Percentiles rank a stretch among this genome's conserved stretches.
Evolutionary conservation across 768 basidiomycete species (phyloP).

Genomic region (Tremella fuciformis): DNA sequence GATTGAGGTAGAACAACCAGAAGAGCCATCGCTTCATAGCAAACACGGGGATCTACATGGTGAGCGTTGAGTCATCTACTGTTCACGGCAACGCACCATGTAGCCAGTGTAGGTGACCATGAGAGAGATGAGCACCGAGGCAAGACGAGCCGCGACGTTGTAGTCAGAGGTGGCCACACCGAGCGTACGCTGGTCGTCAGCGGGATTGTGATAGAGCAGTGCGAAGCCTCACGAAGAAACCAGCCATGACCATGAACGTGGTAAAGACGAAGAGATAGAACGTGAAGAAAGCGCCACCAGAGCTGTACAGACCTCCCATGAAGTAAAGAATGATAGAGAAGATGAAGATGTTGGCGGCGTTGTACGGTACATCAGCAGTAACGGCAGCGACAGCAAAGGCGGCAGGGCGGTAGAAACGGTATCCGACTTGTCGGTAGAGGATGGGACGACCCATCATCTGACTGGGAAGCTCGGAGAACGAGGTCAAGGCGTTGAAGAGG

Average conservation of each 20-base stretch:
- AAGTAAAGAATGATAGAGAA: slow-evolving; percentile 51
- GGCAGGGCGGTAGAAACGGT: slow-evolving; percentile 54
- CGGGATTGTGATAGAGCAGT: slow-evolving; percentile 10
- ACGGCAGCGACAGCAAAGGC: slow-evolving; percentile 51
- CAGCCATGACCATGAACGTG: slow-evolving; percentile 72
- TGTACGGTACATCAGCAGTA: slow-evolving; percentile 49
- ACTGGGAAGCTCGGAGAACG: slow-evolving; percentile 53
- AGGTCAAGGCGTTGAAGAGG: slow-evolving; percentile 54
- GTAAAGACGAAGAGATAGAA: slow-evolving; percentile 57
- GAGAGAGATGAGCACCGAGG: slow-evolving; percentile 69
- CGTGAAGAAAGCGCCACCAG: slow-evolving; percentile 54
- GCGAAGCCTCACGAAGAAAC: slow-evolving; percentile 70
- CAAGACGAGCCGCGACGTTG: slow-evolving; percentile 63
- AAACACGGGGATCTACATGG: slow-evolving; percentile 41
- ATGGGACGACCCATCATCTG: slow-evolving; percentile 76
- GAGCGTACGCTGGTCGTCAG: slow-evolving; percentile 55
- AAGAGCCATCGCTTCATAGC: slow-evolving; percentile 58
- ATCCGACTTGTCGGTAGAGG: slow-evolving; percentile 55
- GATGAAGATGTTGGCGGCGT: slow-evolving; percentile 47
- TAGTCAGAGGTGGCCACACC: slow-evolving; percentile 53
- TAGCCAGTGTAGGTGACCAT: slow-evolving; percentile 55
- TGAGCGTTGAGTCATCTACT: not conserved
- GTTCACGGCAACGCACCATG: slow-evolving; percentile 15
- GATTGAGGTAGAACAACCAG: slow-evolving; percentile 77
- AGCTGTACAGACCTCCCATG: slow-evolving; percentile 53